phyloP scores from a whole-genome alignment of 1,284 basidiomycete species.

The Xerocomus amazonicus region DNA sequence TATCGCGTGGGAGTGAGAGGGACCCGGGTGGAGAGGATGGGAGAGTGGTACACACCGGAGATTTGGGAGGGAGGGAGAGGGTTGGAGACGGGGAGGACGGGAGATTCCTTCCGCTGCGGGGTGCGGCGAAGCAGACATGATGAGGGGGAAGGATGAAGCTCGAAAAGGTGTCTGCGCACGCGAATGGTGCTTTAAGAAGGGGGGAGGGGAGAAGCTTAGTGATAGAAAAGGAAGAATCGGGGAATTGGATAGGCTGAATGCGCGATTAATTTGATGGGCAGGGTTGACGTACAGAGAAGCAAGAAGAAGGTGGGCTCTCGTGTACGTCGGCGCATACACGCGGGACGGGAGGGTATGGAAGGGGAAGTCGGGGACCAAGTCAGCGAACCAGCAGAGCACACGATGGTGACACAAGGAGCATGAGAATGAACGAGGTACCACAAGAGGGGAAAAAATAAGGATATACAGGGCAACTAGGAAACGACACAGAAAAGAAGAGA shows the following conservation, averaged over 20 bases:
- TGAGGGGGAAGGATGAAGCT: slow-evolving; percentile 26
- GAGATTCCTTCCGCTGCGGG: slow-evolving; percentile 16
- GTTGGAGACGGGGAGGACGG: slow-evolving; percentile 50
- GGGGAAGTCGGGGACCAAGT: slow-evolving; percentile 9
- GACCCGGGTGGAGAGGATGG: background rate
- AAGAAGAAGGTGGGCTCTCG: slow-evolving; percentile 26
- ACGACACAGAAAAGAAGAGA: no score
- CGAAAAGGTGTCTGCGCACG: slow-evolving; percentile 30
- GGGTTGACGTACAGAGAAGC: slow-evolving; percentile 38
- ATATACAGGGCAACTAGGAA: no score
- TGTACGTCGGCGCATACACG: slow-evolving; percentile 24
- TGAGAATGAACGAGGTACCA: no score
- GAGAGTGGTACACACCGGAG: slow-evolving; percentile 40
- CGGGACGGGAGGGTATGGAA: slow-evolving; percentile 16
- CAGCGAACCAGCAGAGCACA: background rate
- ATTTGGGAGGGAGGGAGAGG: slow-evolving; percentile 60
- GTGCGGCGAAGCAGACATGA: slow-evolving; percentile 32
- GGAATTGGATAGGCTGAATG: slow-evolving; percentile 32
- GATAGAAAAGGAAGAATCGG: slow-evolving; percentile 33
- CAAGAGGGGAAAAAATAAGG: no score
- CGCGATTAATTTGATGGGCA: slow-evolving; percentile 33
- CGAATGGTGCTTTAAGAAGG: slow-evolving; percentile 34
- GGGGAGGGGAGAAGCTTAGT: slow-evolving; percentile 25
- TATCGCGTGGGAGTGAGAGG: slow-evolving; percentile 16
- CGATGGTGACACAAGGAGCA: no score